Evolutionary conservation across 306 rosid genomes (phyloP).

Genomic region (Dalbergia oliveri): DNA sequence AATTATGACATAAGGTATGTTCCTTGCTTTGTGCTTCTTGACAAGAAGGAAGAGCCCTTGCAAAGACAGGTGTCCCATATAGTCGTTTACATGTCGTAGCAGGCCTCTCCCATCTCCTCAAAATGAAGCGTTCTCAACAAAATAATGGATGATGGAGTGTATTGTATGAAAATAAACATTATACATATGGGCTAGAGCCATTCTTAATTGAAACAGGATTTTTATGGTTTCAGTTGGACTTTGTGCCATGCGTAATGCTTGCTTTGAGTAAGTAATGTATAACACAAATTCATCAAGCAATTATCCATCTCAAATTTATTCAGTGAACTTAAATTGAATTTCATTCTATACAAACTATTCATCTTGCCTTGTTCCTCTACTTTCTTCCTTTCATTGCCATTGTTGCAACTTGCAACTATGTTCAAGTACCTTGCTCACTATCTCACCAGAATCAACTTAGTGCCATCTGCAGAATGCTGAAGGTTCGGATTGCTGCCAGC

Average conservation of each 20-base stretch:
- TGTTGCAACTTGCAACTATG: background rate
- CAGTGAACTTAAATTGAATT: background rate
- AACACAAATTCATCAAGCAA: background rate
- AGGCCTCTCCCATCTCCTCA: conserved; percentile 89
- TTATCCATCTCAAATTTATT: background rate
- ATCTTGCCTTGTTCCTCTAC: background rate
- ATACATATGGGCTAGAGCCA: background rate
- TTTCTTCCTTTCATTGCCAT: background rate
- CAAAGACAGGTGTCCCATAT: conserved; percentile 80
- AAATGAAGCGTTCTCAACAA: conserved; percentile 65
- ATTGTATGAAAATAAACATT: conserved; percentile 3
- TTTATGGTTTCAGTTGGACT: conserved; percentile 11
- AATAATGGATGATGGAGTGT: conserved; percentile 24
- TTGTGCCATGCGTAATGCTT: background rate
- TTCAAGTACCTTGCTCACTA: background rate
- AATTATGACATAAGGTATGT: conserved; percentile 86
- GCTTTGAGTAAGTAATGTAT: background rate
- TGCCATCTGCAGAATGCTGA: background rate
- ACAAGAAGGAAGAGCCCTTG: conserved; percentile 86
- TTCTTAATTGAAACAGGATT: conserved; percentile 11
- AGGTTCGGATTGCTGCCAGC: too few species aligned
- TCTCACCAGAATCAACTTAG: background rate
- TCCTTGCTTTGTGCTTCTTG: conserved; percentile 89
- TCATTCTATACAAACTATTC: background rate
- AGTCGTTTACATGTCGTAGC: conserved; percentile 91